phyloP scores from a whole-genome alignment of 345 rosid genomes.

The Linum lewisii region DNA sequence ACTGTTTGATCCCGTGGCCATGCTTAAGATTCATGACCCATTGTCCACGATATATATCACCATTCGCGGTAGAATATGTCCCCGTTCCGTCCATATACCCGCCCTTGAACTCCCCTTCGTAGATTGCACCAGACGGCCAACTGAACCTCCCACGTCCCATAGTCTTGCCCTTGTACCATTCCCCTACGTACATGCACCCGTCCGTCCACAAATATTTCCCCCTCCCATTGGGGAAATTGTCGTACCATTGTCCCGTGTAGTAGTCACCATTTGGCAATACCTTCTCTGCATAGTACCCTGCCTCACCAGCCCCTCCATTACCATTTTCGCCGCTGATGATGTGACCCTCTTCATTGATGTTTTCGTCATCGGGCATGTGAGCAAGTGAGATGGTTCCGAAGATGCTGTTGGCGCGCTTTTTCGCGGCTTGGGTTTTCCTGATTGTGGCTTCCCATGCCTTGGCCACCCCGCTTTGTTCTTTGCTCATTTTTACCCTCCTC shows the following conservation, averaged over 20 bases:
- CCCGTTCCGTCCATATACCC: constrained; percentile 93
- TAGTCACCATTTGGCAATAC: constrained; percentile 61
- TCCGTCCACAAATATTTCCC: constrained; percentile 90
- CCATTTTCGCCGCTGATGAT: background rate
- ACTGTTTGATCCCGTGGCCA: constrained; percentile 63
- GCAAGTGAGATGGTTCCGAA: constrained; percentile 50
- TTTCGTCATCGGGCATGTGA: constrained; percentile 39
- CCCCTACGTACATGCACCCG: constrained; percentile 91
- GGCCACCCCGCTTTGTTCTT: constrained; percentile 53
- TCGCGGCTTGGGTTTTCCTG: constrained; percentile 84
- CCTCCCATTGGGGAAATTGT: constrained; percentile 59
- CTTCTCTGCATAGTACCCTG: constrained; percentile 38
- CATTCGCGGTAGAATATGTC: constrained; percentile 60
- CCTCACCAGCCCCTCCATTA: background rate
- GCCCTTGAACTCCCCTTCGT: constrained; percentile 87
- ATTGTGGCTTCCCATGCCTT: constrained; percentile 93
- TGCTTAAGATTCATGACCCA: constrained; percentile 95
- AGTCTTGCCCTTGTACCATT: constrained; percentile 64
- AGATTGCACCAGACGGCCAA: constrained; percentile 92
- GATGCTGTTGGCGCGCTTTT: constrained; percentile 79
- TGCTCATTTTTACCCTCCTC: constrained; percentile 58
- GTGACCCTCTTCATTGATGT: constrained; percentile 16
- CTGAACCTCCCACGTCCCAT: constrained; percentile 79
- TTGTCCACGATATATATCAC: constrained; percentile 58
- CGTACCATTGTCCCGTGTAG: constrained; percentile 78